Conservation (phyloP, 257 asterid genomes). For the Gentiana dahurica region DNA sequence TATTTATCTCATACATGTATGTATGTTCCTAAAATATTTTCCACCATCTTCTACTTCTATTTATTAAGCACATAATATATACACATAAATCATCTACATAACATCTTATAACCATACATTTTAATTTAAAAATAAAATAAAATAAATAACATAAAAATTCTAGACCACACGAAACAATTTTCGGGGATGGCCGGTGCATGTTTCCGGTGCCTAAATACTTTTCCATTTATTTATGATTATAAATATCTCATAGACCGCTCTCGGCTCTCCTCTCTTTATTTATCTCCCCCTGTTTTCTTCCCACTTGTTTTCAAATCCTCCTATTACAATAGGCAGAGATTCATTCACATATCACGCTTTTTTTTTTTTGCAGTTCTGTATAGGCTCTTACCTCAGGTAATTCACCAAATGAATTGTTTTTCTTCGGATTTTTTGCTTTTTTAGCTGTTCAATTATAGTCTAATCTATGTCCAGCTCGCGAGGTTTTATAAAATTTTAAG, state of each 20-base stretch:
- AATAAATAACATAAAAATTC: no score
- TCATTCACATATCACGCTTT: not conserved
- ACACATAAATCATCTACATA: no score
- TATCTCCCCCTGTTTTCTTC: conserved; percentile 24
- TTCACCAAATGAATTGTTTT: not conserved
- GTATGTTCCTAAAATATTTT: no score
- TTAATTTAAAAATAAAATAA: no score
- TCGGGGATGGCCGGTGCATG: no score
- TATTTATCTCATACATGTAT: not conserved
- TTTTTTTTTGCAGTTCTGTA: conserved; percentile 22
- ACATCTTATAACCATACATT: no score
- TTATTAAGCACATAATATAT: conserved; percentile 3
- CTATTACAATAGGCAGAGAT: not conserved
- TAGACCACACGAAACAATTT: no score
- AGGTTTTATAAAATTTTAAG: not conserved
- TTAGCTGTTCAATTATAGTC: not conserved
- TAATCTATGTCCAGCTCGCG: no score
- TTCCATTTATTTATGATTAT: no score
- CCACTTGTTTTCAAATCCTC: no score
- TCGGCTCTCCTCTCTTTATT: conserved; percentile 17
- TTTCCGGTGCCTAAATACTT: no score
- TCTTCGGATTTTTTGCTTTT: not conserved
- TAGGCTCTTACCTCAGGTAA: conserved; percentile 45
- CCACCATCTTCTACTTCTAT: conserved; percentile 2
- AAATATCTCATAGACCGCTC: no score